Conservation (phyloP, 1,284 basidiomycete species). For the Cutaneotrichosporon mucoides region DNA sequence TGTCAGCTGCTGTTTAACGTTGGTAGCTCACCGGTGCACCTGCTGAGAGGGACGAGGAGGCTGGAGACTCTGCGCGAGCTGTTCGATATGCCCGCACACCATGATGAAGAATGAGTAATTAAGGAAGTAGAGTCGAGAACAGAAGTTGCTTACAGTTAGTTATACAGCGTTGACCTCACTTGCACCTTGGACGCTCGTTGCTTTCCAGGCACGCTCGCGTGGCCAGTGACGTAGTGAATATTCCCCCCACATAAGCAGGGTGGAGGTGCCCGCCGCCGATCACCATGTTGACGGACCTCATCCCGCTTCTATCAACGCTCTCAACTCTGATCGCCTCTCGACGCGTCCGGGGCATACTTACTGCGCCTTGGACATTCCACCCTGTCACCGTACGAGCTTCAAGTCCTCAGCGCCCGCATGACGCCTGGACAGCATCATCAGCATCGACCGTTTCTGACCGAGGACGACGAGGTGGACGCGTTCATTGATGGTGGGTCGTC, state of each 20-base stretch:
- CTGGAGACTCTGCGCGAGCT: constrained; percentile 23
- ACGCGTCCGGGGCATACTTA: not conserved
- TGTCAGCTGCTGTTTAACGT: too few species aligned
- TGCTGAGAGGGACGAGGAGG: constrained; percentile 40
- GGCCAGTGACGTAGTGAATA: too few species aligned
- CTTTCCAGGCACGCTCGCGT: too few species aligned
- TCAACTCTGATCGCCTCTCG: not conserved
- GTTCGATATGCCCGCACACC: constrained; percentile 35
- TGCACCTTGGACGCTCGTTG: too few species aligned
- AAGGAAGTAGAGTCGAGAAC: not conserved
- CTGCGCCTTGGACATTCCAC: not conserved
- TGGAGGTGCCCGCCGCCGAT: too few species aligned
- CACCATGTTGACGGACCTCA: too few species aligned
- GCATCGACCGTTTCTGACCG: constrained; percentile 1
- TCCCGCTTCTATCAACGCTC: too few species aligned
- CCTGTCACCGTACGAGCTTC: constrained; percentile 11
- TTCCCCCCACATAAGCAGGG: too few species aligned
- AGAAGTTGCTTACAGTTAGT: not conserved
- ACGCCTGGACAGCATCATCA: constrained; percentile 1
- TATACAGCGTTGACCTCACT: too few species aligned
- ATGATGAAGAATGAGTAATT: not conserved
- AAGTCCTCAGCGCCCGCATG: constrained; percentile 1
- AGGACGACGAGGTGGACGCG: constrained; percentile 7
- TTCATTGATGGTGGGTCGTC: not conserved
- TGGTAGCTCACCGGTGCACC: constrained; percentile 48